These are phyloP conservation scores for Maudiozyma saulgeensis DNA, from an alignment of 805 yeast genomes.

Conservation along the genomic window DNA sequence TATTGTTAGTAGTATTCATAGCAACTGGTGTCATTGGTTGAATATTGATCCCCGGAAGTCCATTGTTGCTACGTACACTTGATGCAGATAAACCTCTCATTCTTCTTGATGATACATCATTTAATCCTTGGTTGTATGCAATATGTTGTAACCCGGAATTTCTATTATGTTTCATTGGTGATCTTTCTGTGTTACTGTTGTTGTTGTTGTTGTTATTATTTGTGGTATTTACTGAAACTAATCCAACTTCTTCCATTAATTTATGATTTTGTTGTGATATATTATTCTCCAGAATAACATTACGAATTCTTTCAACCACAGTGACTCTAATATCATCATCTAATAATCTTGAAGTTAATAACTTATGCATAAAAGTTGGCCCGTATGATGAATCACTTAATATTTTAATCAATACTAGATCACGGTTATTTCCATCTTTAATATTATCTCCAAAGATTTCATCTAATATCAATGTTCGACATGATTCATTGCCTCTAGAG, in stretches of 20 bases:
- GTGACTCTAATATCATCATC: constrained; percentile 46
- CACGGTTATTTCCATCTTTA: not conserved
- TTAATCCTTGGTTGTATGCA: not conserved
- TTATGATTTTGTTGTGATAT: constrained; percentile 68
- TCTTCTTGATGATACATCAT: constrained; percentile 7
- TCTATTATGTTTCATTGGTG: constrained; percentile 4
- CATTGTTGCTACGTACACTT: constrained; percentile 17
- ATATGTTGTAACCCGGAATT: not conserved
- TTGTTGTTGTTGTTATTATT: no score
- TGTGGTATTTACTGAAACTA: constrained; percentile 21
- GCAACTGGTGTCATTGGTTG: constrained; percentile 3
- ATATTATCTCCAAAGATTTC: constrained; percentile 47
- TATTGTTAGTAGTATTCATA: not conserved
- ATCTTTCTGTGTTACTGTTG: not conserved
- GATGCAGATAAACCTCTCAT: constrained; percentile 22
- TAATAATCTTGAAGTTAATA: constrained; percentile 55
- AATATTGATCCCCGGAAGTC: constrained; percentile 2
- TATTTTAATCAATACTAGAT: constrained; percentile 39
- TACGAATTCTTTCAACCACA: constrained; percentile 52
- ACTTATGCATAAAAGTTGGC: constrained; percentile 67
- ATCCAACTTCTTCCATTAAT: constrained; percentile 85
- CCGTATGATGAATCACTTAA: constrained; percentile 59
- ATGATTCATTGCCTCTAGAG: constrained; percentile 50
- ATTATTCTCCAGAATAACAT: constrained; percentile 50
- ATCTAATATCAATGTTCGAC: constrained; percentile 52